Base-by-base conservation (phyloP, 345 rosid genomes). In the Hevea brasiliensis region DNA sequence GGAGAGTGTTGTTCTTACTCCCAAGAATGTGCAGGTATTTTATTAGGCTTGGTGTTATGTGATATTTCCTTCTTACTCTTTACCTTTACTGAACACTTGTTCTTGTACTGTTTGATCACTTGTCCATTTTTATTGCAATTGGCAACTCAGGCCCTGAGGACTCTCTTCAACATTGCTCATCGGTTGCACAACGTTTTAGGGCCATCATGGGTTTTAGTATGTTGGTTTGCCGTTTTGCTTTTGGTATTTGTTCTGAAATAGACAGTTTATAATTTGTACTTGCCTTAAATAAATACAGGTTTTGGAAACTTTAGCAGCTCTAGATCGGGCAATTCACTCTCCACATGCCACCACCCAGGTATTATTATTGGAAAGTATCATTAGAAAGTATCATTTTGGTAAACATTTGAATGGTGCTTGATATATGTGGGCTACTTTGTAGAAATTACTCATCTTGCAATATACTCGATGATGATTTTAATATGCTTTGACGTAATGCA, bases 201-300 rank as follows among this genome's bases (percentile, higher is more conserved):
- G 45, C 97, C 97, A n/a, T 95, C 99, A 23, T 95, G 99, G 99
- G 94, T 92, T 80, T 81, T 95, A 96, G 98, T 92, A 87, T 78
- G 98, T 83, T 73, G 44, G 29, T 73, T 68, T 80, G 64, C 68
- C 24, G 18, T 55, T 70, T 57, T 57, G 14, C 7, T 53, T 79
- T 60, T 51, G 17, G 21, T 71, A 60, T 26, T 72, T 58, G 21
- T 35, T 63, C 64, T 35, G 24, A 74, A 48, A 18, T 18, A 53
- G 11, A 59, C 35, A 48, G 23, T 63, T 64, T 13, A 9, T 20
- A 57, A 70, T 27, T 58, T 24, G 7, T 41, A 14, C 23, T 23
- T 48, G 55, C 51, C 42, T 27, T 47, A 72, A 79, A 79, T 48
- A 66, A 77, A 71, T 85, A 58, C 77, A 90, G 99, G 98, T 95